Evolutionary conservation across 2,329 filamentous ascomycete genomes (phyloP).

Genomic region (Aspergillus versicolor): DNA sequence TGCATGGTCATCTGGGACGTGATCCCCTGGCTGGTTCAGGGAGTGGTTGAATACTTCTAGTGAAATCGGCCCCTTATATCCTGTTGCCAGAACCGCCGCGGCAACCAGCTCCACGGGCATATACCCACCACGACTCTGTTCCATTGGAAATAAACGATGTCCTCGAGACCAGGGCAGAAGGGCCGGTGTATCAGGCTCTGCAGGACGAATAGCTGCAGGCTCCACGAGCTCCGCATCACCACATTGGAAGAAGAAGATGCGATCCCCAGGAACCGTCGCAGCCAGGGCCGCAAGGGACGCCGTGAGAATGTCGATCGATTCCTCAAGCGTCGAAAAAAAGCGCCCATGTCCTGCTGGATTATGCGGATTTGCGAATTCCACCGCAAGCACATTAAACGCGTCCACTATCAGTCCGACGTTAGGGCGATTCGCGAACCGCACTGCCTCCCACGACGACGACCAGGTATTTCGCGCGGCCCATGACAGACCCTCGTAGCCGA

Average conservation of each 20-base stretch:
- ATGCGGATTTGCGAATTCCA: slow-evolving; percentile 34
- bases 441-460: slow-evolving; percentile 33
- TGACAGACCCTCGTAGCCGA: slow-evolving; percentile 35
- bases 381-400: slow-evolving; percentile 33
- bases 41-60: slow-evolving; percentile 36
- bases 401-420: slow-evolving; percentile 36
- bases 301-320: slow-evolving; percentile 26
- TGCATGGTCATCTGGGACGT: slow-evolving; percentile 26
- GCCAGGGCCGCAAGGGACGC: slow-evolving; percentile 26
- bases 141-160: slow-evolving; percentile 31
- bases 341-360: slow-evolving; percentile 30
- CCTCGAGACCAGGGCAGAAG: slow-evolving; percentile 33
- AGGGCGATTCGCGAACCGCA: slow-evolving; percentile 30
- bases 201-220: slow-evolving; percentile 23
- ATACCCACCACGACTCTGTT: slow-evolving; percentile 27
- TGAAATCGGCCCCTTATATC: slow-evolving; percentile 31
- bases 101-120: slow-evolving; percentile 33
- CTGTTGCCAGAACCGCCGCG: slow-evolving; percentile 32
- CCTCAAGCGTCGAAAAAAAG: slow-evolving; percentile 25
- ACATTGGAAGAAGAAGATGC: slow-evolving; percentile 35
- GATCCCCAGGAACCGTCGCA: slow-evolving; percentile 28
- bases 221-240: slow-evolving; percentile 32
- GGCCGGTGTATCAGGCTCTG: slow-evolving; percentile 22
- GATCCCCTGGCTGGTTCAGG: slow-evolving; percentile 19
- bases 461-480: slow-evolving; percentile 36